These are phyloP conservation scores for Iris pallida DNA, from an alignment of 116 monocot genomes.

Conservation along the genomic window DNA sequence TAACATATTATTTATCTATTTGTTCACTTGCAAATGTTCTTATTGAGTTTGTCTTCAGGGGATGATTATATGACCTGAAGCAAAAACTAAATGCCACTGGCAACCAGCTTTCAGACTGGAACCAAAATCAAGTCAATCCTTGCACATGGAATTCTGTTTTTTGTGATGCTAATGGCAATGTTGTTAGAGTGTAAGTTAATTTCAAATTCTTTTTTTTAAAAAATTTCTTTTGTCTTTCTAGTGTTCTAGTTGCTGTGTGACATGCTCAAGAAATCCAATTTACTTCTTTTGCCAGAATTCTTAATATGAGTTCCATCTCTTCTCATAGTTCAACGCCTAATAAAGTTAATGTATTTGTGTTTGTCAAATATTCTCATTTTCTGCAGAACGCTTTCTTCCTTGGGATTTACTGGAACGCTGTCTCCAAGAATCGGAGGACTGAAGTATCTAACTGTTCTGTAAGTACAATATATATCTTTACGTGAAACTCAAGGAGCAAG, in stretches of 20 bases:
- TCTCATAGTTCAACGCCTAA: not conserved
- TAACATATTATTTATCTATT: not conserved
- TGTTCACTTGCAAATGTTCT: too few species aligned
- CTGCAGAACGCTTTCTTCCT: slow-evolving; percentile 71
- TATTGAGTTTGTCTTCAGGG: slow-evolving; percentile 35
- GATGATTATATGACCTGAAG: slow-evolving; percentile 73
- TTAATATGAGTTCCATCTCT: not conserved
- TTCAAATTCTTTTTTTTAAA: slow-evolving; percentile 2
- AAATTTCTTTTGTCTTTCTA: not conserved
- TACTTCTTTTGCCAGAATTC: not conserved
- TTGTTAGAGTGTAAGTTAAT: slow-evolving; percentile 67
- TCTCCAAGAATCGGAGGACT: slow-evolving; percentile 76
- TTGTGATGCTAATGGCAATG: slow-evolving; percentile 66
- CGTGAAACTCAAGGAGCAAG: not conserved
- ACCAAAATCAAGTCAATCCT: slow-evolving; percentile 71
- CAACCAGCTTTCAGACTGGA: slow-evolving; percentile 79
- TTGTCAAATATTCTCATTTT: slow-evolving; percentile 1
- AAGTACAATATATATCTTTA: slow-evolving; percentile 24
- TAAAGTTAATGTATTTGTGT: not conserved
- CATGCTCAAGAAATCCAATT: not conserved
- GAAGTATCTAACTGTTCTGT: slow-evolving; percentile 57
- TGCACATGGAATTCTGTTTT: slow-evolving; percentile 84
- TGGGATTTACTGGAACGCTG: slow-evolving; percentile 80
- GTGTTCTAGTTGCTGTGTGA: not conserved
- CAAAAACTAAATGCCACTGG: slow-evolving; percentile 51